Conservation (phyloP, 208 protist genomes). For the Endotrypanum monterogeii region DNA sequence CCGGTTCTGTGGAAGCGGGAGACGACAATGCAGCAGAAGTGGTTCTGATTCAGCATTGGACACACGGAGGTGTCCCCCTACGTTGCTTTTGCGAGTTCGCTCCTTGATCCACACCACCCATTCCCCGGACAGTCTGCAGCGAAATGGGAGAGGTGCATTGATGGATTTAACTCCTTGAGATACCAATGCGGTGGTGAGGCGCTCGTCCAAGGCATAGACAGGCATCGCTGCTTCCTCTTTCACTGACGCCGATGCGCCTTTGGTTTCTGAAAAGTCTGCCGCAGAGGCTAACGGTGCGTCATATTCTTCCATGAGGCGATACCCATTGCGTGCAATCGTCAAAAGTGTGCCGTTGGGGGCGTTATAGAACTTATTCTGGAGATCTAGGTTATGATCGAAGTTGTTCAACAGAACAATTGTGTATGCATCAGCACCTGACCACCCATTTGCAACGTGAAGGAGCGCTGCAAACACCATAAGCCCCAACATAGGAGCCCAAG, state of each 20-base stretch:
- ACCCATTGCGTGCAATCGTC: conserved; percentile 24
- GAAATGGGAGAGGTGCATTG: conserved; percentile 31
- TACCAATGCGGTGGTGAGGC: conserved; percentile 7
- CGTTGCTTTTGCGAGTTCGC: not conserved
- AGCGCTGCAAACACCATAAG: not conserved
- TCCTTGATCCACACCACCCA: conserved; percentile 77
- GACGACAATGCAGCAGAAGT: conserved; percentile 74
- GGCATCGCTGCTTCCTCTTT: not conserved
- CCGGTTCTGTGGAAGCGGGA: conserved; percentile 58
- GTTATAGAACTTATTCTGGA: conserved; percentile 62
- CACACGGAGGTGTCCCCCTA: not conserved
- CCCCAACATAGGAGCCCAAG: not conserved
- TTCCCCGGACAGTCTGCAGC: conserved; percentile 57
- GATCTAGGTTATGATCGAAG: conserved; percentile 31
- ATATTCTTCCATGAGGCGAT: conserved; percentile 24
- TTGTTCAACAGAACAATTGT: conserved; percentile 40
- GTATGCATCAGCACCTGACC: conserved; percentile 44
- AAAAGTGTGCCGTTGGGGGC: conserved; percentile 33
- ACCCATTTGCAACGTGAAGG: conserved; percentile 11
- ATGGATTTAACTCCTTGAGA: conserved; percentile 2
- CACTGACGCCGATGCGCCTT: not conserved
- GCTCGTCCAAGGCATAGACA: conserved; percentile 13
- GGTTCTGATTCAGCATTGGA: conserved; percentile 11
- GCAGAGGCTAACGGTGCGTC: not conserved
- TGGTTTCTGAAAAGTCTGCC: not conserved